phyloP scores from a whole-genome alignment of 345 rosid genomes.

The Syzygium aromaticum region DNA sequence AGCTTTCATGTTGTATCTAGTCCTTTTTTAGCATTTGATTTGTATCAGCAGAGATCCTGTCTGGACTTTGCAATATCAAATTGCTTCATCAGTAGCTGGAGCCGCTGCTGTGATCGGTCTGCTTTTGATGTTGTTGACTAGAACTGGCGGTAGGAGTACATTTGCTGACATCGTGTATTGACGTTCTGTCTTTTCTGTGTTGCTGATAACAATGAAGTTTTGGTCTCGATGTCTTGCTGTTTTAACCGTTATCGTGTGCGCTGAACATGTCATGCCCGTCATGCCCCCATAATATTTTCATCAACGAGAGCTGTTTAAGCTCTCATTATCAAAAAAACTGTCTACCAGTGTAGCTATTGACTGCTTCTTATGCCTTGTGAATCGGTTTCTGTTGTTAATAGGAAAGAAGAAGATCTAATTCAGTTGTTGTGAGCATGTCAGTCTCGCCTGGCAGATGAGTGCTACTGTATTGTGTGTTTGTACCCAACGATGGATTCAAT shows the following conservation, averaged over 20 bases:
- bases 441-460: not conserved
- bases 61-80: not conserved
- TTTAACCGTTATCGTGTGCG: not conserved
- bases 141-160: not conserved
- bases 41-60: not conserved
- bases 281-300: not conserved
- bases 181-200: not conserved
- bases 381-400: not conserved
- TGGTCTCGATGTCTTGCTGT: not conserved
- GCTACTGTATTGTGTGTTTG: not conserved
- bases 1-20: not conserved
- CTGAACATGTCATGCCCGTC: not conserved
- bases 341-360: not conserved
- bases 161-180: not conserved
- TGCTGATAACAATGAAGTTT: not conserved
- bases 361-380: not conserved
- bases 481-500: not conserved
- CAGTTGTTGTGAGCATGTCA: not conserved
- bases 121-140: not conserved
- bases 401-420: not conserved
- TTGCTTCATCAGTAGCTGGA: not conserved
- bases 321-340: not conserved
- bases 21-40: not conserved
- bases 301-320: not conserved
- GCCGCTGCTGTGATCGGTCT: not conserved